A percentile compares a stretch with the other conserved stretches of the same genome.
Conservation (phyloP, 768 basidiomycete species). For the Trametes cubensis region DNA sequence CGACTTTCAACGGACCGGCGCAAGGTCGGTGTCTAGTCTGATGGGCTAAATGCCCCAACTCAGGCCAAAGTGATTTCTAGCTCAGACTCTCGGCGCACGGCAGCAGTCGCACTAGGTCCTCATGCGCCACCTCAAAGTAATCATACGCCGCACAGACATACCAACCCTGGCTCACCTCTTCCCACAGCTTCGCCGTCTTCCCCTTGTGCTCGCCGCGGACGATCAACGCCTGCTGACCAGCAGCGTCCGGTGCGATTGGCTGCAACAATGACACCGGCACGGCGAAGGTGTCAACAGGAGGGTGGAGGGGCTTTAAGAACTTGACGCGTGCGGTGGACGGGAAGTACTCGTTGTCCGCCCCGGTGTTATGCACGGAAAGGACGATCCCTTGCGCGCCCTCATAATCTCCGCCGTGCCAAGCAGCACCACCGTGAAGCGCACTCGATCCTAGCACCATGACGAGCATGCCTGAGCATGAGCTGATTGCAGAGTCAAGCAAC, state of each 20-base stretch:
- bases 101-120: constrained; percentile 1
- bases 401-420: constrained; percentile 23
- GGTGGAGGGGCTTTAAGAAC: constrained; percentile 10
- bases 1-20: not conserved
- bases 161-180: constrained; percentile 25
- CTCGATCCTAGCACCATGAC: constrained; percentile 11
- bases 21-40: too few relatives aligned
- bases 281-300: constrained; percentile 3
- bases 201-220: constrained; percentile 18
- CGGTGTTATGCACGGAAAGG: constrained; percentile 24
- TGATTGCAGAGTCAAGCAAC: constrained; percentile 10
- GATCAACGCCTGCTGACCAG: constrained; percentile 17
- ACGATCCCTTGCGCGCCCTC: constrained; percentile 20
- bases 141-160: constrained; percentile 22
- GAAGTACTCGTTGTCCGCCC: constrained; percentile 7
- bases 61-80: not conserved
- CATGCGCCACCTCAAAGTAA: constrained; percentile 16
- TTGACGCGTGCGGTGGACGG: constrained; percentile 21
- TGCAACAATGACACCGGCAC: constrained; percentile 15
- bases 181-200: constrained; percentile 13
- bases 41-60: not conserved
- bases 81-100: not conserved
- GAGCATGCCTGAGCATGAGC: constrained; percentile 6
- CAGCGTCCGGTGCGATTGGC: constrained; percentile 16
- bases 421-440: not conserved